phyloP scores from a whole-genome alignment of 352 stramenopile species.

The Phytophthora quininea region DNA sequence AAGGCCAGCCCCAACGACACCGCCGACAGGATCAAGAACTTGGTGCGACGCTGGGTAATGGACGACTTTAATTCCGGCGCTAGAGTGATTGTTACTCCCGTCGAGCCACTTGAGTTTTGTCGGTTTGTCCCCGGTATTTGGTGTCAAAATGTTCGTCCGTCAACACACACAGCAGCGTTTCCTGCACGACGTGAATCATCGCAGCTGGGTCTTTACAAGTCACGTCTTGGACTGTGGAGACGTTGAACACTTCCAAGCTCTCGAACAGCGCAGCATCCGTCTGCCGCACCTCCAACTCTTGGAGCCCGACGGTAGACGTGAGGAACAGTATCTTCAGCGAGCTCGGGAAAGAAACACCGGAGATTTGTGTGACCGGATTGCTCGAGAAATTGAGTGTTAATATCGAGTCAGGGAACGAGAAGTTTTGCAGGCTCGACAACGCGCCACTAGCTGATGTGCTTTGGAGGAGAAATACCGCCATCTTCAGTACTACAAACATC shows the following conservation, averaged over 20 bases:
- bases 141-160: constrained; percentile 37
- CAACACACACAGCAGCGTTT: constrained; percentile 55
- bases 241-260: constrained; percentile 35
- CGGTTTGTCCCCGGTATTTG: constrained; percentile 37
- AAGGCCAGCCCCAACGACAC: constrained; percentile 26
- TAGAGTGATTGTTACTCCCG: constrained; percentile 2
- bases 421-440: constrained; percentile 34
- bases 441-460: constrained; percentile 32
- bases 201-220: constrained; percentile 42
- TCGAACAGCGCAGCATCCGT: constrained; percentile 37
- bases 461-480: neutral
- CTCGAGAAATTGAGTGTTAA: constrained; percentile 39
- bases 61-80: constrained; percentile 24
- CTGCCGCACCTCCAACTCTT: constrained; percentile 50
- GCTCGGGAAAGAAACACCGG: constrained; percentile 40
- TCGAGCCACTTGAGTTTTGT: constrained; percentile 14
- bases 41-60: constrained; percentile 34
- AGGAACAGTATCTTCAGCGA: constrained; percentile 32
- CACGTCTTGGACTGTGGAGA: constrained; percentile 37
- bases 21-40: constrained; percentile 36
- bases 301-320: constrained; percentile 27
- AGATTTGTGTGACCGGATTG: constrained; percentile 44
- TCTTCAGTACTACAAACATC: neutral
- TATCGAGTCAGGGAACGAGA: constrained; percentile 40
- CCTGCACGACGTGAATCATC: constrained; percentile 33